Percentiles rank a stretch among this genome's conserved stretches.
Conservation (phyloP, 805 yeast genomes). For the Wickerhamomyces strasburgensis region DNA sequence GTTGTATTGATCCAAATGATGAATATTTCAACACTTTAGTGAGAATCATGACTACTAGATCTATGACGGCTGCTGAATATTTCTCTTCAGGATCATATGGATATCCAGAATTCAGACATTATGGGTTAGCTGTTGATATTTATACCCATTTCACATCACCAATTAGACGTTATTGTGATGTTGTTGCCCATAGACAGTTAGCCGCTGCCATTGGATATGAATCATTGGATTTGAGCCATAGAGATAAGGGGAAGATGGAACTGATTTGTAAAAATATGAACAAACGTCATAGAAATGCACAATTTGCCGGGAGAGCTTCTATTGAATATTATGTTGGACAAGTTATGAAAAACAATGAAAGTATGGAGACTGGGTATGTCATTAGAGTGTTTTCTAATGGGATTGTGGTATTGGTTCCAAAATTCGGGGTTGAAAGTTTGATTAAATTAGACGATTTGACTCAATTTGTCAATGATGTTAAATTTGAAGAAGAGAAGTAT, state of each 20-base stretch:
- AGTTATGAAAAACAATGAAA: conserved; percentile 82
- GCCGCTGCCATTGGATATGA: conserved; percentile 99
- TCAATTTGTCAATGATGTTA: conserved; percentile 56
- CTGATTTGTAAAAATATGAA: conserved; percentile 83
- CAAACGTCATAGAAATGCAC: conserved; percentile 94
- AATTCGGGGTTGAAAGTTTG: conserved; percentile 92
- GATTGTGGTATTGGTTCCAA: conserved; percentile 89
- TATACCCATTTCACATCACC: conserved; percentile 99
- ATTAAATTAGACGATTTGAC: conserved; percentile 73
- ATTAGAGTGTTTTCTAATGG: conserved; percentile 93
- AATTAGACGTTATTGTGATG: conserved; percentile 95
- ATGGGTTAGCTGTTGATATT: conserved; percentile 95
- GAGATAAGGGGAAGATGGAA: conserved; percentile 90
- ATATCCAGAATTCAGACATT: conserved; percentile 89
- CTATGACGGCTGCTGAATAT: conserved; percentile 99
- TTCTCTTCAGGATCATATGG: conserved; percentile 88
- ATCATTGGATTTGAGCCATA: conserved; percentile 69
- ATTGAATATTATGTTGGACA: conserved; percentile 98
- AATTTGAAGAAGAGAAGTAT: conserved; percentile 74
- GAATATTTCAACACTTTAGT: conserved; percentile 89
- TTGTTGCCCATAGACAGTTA: conserved; percentile 93
- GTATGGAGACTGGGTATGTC: conserved; percentile 81
- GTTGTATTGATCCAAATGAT: conserved; percentile 77
- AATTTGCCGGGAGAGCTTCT: conserved; percentile 97
- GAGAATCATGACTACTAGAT: conserved; percentile 95